A percentile compares a stretch with the other conserved stretches of the same genome.
These are phyloP conservation scores for Conticribra guillardii DNA, from an alignment of 108 stramenopile species.

Conservation along the genomic window DNA sequence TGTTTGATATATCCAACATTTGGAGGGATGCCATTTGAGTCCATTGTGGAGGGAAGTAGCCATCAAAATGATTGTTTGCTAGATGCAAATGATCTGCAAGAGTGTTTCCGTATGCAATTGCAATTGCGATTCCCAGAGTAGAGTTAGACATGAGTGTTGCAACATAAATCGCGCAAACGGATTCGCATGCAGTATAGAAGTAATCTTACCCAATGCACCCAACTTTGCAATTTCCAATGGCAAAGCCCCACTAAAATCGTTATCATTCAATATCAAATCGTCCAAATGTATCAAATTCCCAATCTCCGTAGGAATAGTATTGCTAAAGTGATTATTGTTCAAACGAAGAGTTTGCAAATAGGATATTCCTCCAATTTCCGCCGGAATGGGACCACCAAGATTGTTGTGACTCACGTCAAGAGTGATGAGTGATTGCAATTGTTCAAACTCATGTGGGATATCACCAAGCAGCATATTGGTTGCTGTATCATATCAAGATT, in stretches of 20 bases:
- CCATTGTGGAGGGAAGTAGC: constrained; percentile 31
- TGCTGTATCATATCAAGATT: constrained; percentile 2
- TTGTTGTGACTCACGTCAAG: constrained; percentile 45
- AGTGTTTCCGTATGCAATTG: too few species aligned
- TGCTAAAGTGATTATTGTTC: constrained; percentile 53
- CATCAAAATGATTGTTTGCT: constrained; percentile 42
- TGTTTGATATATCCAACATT: constrained; percentile 39
- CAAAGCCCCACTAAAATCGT: constrained; percentile 47
- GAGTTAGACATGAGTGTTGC: not conserved
- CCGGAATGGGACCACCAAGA: constrained; percentile 39
- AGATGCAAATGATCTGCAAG: constrained; percentile 24
- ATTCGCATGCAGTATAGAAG: not conserved
- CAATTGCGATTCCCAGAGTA: not conserved
- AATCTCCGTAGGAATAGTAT: constrained; percentile 45
- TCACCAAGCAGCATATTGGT: constrained; percentile 36
- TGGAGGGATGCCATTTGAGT: constrained; percentile 26
- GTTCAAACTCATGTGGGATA: constrained; percentile 34
- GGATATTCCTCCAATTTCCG: constrained; percentile 43
- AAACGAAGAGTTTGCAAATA: constrained; percentile 42
- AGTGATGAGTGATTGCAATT: constrained; percentile 20
- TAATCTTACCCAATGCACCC: constrained; percentile 26
- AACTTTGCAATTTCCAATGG: constrained; percentile 55
- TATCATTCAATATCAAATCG: constrained; percentile 51
- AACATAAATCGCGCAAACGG: not conserved
- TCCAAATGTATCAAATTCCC: constrained; percentile 59